Conservation (phyloP, 495 filamentous ascomycete genomes). For the Daldinia bambusicola region DNA sequence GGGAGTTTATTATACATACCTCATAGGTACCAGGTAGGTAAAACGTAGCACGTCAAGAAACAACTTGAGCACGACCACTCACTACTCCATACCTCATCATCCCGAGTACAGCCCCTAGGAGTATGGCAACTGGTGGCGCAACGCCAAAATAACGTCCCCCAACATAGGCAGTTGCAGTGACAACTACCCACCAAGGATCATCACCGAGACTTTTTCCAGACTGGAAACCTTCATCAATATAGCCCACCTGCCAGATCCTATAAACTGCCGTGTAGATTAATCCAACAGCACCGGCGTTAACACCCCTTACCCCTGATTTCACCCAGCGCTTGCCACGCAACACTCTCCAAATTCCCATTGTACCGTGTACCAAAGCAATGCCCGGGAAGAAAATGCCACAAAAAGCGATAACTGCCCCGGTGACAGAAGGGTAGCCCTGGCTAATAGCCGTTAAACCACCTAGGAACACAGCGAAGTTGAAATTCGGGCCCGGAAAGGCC, state of each 20-base stretch:
- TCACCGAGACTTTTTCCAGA: slow-evolving; percentile 67
- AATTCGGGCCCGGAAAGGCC: slow-evolving; percentile 86
- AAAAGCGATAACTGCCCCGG: slow-evolving; percentile 68
- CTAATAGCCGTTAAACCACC: slow-evolving; percentile 68
- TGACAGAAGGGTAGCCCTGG: slow-evolving; percentile 44
- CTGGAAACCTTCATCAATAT: slow-evolving; percentile 64
- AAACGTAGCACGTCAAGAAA: not conserved
- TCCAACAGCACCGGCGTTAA: slow-evolving; percentile 82
- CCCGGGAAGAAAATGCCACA: slow-evolving; percentile 81
- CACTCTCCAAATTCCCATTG: slow-evolving; percentile 75
- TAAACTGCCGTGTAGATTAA: slow-evolving; percentile 90
- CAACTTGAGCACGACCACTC: not conserved
- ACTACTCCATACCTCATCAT: slow-evolving; percentile 71
- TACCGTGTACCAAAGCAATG: slow-evolving; percentile 69
- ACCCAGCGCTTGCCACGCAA: slow-evolving; percentile 66
- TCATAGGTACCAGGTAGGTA: too few species aligned
- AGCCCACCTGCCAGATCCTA: slow-evolving; percentile 81
- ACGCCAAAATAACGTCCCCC: slow-evolving; percentile 71
- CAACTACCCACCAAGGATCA: slow-evolving; percentile 82
- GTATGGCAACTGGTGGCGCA: slow-evolving; percentile 69
- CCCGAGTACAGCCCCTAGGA: slow-evolving; percentile 72
- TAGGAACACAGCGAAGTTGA: slow-evolving; percentile 87
- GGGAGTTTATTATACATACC: too few species aligned
- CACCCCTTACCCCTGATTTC: slow-evolving; percentile 67
- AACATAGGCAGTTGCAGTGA: slow-evolving; percentile 70